Base-by-base conservation (phyloP, 768 basidiomycete species). In the Trametes sanguinea region DNA sequence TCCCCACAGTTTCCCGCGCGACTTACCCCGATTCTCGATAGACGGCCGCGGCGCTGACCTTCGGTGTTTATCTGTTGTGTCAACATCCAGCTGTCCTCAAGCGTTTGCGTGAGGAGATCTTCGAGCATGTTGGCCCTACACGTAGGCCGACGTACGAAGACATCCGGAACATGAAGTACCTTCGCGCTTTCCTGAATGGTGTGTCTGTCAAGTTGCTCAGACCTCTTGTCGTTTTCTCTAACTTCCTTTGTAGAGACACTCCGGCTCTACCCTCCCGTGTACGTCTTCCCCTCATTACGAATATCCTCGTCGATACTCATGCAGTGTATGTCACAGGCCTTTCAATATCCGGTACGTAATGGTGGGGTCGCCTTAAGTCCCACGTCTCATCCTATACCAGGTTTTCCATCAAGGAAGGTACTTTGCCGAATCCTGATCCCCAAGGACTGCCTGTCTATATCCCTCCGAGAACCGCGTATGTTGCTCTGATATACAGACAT, bases 211-310 rank as follows among this genome's bases (percentile, higher is more conserved):
- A 30, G 62, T 45, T 3, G 6, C 22, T 4, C 16, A 42, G 3
- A n/a, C 11, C 8, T 1, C 11, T 11, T 11, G 11, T 37, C 35
- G 35, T 6, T 11, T 37, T 11, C 6, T 37, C 35, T 37, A 6
- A 37, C 35, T 11, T 37, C 35, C 35, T 35, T 11, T 55, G 7
- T 52, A 72, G 74, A 75, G 48, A 72, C 71, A 1, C 66, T 76
- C 9, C 54, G 75, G 1, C 63, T 76, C 22, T 76, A 66, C 56
- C 74, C 75, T 3, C 60, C 72, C 13, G 73, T 75, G 71, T 72
- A 52, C 46, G 72, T 64, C 8, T 6, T 16, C 16, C 13, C 5
- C 5, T 42, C 37, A 16, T 22, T 2, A 3, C 44, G 11, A 17
- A 32, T 30, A 4, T 7, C 6, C 45, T 22, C 42, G 16, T 33